phyloP scores from a whole-genome alignment of 306 rosid genomes.

The Glycine soja region DNA sequence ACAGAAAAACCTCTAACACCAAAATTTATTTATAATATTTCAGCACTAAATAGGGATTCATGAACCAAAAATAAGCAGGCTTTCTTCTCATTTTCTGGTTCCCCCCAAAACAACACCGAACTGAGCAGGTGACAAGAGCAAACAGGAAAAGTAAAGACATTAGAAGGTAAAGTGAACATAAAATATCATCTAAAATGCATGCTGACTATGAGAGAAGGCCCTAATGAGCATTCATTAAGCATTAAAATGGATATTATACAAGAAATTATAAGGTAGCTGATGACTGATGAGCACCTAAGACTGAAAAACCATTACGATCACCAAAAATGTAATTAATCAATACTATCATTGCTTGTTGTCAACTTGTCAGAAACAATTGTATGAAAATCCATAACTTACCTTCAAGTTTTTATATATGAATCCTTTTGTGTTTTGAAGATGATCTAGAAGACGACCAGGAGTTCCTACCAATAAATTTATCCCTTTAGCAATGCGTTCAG shows the following conservation, averaged over 20 bases:
- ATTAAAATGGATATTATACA: not conserved
- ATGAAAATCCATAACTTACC: conserved; percentile 49
- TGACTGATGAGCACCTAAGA: not conserved
- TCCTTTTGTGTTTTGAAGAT: conserved; percentile 88
- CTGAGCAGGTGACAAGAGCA: not conserved
- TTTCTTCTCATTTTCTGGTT: not conserved
- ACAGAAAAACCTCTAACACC: conserved; percentile 2
- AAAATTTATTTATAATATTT: conserved; percentile 9
- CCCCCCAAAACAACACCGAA: not conserved
- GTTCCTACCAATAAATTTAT: conserved; percentile 83
- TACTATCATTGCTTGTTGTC: not conserved
- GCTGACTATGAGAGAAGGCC: not conserved
- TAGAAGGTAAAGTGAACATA: not conserved
- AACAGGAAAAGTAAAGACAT: conserved; percentile 5
- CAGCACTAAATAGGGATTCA: not conserved
- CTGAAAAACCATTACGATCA: not conserved
- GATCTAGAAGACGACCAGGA: conserved; percentile 98
- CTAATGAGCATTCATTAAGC: not conserved
- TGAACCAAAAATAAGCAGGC: not conserved
- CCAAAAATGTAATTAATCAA: conserved; percentile 23
- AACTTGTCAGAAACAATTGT: not conserved
- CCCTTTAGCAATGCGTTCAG: conserved; percentile 85
- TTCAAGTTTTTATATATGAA: conserved; percentile 74
- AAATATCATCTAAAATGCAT: conserved; percentile 29
- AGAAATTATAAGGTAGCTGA: too few relatives aligned